phyloP scores from a whole-genome alignment of 441 rosid species.

The Melastoma candidum region DNA sequence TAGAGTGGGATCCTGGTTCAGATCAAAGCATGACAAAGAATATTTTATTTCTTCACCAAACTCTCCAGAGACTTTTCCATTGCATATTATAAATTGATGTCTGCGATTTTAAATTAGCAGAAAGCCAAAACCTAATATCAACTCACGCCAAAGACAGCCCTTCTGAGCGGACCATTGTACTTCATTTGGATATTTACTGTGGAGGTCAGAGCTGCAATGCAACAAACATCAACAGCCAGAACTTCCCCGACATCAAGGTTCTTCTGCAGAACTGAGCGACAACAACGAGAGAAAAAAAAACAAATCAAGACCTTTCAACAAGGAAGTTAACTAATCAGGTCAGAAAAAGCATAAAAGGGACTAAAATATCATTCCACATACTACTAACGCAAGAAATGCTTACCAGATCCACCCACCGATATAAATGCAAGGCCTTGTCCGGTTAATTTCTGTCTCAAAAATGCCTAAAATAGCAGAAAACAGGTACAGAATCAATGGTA shows the following conservation, averaged over 20 bases:
- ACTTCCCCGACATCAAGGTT: slow-evolving; percentile 89
- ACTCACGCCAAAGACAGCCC: slow-evolving; percentile 85
- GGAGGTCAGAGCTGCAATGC: slow-evolving; percentile 75
- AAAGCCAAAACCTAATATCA: background rate
- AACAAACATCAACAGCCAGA: slow-evolving; percentile 68
- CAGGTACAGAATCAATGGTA: slow-evolving; percentile 6
- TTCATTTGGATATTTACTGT: slow-evolving; percentile 74
- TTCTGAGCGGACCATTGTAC: slow-evolving; percentile 71
- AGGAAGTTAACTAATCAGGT: background rate
- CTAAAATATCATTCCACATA: no score
- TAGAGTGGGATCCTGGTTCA: no score
- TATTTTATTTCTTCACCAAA: no score
- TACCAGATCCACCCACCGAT: slow-evolving; percentile 97
- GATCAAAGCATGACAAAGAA: no score
- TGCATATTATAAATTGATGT: no score
- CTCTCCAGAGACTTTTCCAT: no score
- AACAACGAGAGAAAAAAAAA: background rate
- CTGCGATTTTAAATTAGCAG: background rate
- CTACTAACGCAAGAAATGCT: slow-evolving; percentile 9
- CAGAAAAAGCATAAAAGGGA: no score
- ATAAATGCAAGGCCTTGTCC: slow-evolving; percentile 98
- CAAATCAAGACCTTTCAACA: slow-evolving; percentile 11
- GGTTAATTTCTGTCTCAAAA: slow-evolving; percentile 79
- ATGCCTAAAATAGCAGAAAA: slow-evolving; percentile 38
- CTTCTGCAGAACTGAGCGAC: slow-evolving; percentile 73